Evolutionary conservation across 768 basidiomycete species (phyloP).

Genomic region (Tricholoma flavovirens): DNA sequence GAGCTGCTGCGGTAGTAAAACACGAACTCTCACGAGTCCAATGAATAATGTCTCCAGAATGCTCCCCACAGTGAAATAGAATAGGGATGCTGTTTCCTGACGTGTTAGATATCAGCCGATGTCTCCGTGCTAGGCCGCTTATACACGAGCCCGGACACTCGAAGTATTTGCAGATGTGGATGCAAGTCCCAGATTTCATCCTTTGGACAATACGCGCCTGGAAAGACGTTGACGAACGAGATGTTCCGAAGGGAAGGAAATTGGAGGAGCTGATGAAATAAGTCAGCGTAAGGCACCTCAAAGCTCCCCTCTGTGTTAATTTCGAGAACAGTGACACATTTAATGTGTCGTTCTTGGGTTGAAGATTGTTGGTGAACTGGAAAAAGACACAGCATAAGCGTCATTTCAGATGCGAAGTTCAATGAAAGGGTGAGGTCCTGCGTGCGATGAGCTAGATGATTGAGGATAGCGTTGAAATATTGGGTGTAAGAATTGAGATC

Average conservation of each 20-base stretch:
- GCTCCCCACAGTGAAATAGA: no score
- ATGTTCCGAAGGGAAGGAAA: background rate
- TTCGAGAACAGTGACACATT: background rate
- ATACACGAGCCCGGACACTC: background rate
- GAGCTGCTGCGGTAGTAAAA: no score
- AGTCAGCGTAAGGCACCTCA: background rate
- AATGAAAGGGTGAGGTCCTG: conserved; percentile 2
- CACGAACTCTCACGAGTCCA: no score
- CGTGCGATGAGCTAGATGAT: conserved; percentile 1
- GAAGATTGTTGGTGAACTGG: background rate
- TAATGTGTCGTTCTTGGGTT: background rate
- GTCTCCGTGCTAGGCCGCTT: background rate
- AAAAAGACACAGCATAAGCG: conserved; percentile 1
- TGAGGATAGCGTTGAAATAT: conserved; percentile 1
- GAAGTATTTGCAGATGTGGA: background rate
- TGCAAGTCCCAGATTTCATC: background rate
- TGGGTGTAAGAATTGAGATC: background rate
- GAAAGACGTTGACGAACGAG: background rate
- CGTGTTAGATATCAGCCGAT: no score
- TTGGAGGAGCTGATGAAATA: background rate
- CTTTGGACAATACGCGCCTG: background rate
- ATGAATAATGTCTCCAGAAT: no score
- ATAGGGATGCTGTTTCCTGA: no score
- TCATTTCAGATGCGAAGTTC: conserved; percentile 3
- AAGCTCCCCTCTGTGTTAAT: background rate